These are phyloP conservation scores for Lactarius hengduanensis DNA, from an alignment of 768 basidiomycete genomes.

Conservation along the genomic window DNA sequence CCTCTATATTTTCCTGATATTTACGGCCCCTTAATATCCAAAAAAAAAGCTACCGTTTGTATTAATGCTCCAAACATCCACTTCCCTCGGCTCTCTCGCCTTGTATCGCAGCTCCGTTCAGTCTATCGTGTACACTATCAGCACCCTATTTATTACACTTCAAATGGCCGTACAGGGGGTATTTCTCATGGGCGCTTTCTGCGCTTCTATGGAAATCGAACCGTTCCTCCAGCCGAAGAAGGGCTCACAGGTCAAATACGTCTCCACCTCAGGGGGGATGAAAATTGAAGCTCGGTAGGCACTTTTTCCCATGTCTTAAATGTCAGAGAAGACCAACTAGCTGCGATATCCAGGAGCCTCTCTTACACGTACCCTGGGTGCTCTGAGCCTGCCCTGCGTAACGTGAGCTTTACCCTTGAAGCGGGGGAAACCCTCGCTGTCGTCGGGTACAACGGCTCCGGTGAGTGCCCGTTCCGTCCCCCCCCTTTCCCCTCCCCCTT, in stretches of 20 bases:
- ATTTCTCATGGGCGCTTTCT: slow-evolving; percentile 86
- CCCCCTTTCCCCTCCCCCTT: not conserved
- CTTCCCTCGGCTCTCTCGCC: slow-evolving; percentile 78
- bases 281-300: slow-evolving; percentile 67
- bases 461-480: slow-evolving; percentile 40
- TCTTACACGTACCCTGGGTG: slow-evolving; percentile 82
- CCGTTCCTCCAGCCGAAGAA: slow-evolving; percentile 64
- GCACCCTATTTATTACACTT: slow-evolving; percentile 58
- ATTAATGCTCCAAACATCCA: slow-evolving; percentile 65
- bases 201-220: slow-evolving; percentile 68
- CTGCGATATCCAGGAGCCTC: slow-evolving; percentile 42
- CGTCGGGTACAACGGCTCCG: slow-evolving; percentile 83
- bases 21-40: slow-evolving; percentile 23
- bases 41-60: slow-evolving; percentile 67
- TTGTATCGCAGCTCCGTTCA: slow-evolving; percentile 79
- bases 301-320: slow-evolving; percentile 1
- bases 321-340: slow-evolving; percentile 10
- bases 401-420: slow-evolving; percentile 67
- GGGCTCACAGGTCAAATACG: slow-evolving; percentile 51
- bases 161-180: slow-evolving; percentile 82
- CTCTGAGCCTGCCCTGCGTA: slow-evolving; percentile 60
- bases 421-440: slow-evolving; percentile 83
- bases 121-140: slow-evolving; percentile 62
- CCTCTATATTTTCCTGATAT: slow-evolving; percentile 23
- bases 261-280: slow-evolving; percentile 53